Percentiles rank a stretch among this genome's conserved stretches.
phyloP scores from a whole-genome alignment of 768 basidiomycete genomes.

The Amanita exitialis region DNA sequence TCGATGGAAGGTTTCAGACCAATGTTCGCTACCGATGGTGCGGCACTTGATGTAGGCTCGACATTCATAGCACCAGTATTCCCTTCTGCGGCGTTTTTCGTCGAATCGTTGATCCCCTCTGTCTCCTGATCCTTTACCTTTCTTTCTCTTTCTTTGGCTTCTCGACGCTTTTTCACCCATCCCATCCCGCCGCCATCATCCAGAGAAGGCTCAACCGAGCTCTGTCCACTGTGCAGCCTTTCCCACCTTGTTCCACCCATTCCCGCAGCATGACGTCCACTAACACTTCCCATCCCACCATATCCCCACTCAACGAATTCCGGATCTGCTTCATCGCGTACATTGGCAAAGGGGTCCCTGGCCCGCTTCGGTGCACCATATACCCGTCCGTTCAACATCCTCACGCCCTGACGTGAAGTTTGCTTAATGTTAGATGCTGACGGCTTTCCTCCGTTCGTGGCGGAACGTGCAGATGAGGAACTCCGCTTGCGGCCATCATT shows the following conservation, averaged over 20 bases:
- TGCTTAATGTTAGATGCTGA: conserved; percentile 5
- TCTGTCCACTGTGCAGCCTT: conserved; percentile 21
- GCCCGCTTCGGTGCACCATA: conserved; percentile 45
- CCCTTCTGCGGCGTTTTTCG: neutral
- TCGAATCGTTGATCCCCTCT: neutral
- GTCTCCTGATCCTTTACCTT: conserved; percentile 18
- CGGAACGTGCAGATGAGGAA: conserved; percentile 8
- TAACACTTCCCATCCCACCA: conserved; percentile 69
- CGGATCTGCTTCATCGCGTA: conserved; percentile 51
- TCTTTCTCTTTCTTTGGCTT: conserved; percentile 42
- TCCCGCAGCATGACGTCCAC: conserved; percentile 27
- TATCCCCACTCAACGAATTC: conserved; percentile 93
- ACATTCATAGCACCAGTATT: neutral
- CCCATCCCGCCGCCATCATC: conserved; percentile 85
- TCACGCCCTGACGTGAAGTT: conserved; percentile 31
- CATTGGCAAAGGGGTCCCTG: conserved; percentile 53
- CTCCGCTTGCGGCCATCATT: conserved; percentile 3
- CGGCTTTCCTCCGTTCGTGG: conserved; percentile 5
- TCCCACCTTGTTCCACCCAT: conserved; percentile 23
- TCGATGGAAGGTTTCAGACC: neutral
- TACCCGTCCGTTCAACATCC: conserved; percentile 80
- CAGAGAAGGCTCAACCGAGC: conserved; percentile 1
- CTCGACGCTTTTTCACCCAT: conserved; percentile 63
- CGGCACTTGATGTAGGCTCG: neutral
- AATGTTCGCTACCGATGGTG: neutral